Base-by-base conservation (phyloP, 306 rosid species). In the Vigna radiata region DNA sequence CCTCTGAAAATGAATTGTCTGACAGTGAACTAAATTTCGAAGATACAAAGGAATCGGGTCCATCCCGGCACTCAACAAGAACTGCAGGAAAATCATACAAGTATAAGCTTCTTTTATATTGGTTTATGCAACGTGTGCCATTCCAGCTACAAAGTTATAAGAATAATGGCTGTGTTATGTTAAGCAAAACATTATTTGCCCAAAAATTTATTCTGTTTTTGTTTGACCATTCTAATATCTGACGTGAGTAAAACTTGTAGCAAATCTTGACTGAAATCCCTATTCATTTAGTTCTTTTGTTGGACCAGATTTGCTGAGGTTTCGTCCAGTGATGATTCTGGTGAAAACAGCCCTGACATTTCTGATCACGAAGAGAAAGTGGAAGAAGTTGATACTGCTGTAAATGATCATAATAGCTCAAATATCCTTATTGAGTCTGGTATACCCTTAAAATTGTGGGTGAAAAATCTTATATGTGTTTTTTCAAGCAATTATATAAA, bases 41-140 rank as follows among this genome's bases (percentile, higher is more conserved):
- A 62, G 94, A 83, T 81, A 79, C 75, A 17, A 75, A 75, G 54
- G 82, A 80, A 53, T 84, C 68, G 70, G 79, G 76, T 55, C 88
- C 98, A 21, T 88, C 82, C 71, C 91, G 96, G 52, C 96, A 88
- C 11, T 95, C 97, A 27, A 83, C 80, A 50, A 86, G 96, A 89
- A 82, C 89, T 81, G 80, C 85, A 16, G 68, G 83, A 68, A 95
- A 86, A 88, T 60, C 77, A 68, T 89, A 89, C 77, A 89, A 87
- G 98, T 95, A 92, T 33, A 61, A 70, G 62, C 87, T 78, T 83
- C 66, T 69, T 81, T 41, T 71, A 31, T 77, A 77, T 74, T 78
- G 62, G 71, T 50, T 70, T 77, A 46, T n/a, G n/a, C 46, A 55
- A 47, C 80, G 18, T 43, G 17, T 83, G 60, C 63, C 79, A 31